Percentiles rank a stretch among this genome's conserved stretches.
These are phyloP conservation scores for Ambrosia hybrid DNA, from an alignment of 140 eudicot genomes.

Conservation along the genomic window DNA sequence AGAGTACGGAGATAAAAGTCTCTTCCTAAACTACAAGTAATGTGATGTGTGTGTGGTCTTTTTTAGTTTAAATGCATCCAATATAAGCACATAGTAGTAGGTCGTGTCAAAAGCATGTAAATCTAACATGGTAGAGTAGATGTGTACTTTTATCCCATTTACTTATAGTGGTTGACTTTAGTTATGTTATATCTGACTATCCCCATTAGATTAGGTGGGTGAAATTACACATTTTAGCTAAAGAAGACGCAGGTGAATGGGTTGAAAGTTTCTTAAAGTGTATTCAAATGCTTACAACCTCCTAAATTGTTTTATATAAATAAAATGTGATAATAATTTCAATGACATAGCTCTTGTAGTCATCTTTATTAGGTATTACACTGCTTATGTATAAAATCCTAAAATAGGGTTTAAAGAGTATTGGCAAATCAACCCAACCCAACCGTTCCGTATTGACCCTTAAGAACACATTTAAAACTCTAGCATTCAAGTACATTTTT, in stretches of 20 bases:
- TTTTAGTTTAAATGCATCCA: neutral
- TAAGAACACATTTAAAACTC: neutral
- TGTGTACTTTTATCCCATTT: slow-evolving; percentile 9
- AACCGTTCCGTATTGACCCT: neutral
- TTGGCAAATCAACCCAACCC: slow-evolving; percentile 1
- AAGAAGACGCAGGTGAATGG: neutral
- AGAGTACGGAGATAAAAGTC: neutral
- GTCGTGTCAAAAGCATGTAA: neutral
- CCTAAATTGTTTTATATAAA: neutral
- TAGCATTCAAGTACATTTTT: neutral
- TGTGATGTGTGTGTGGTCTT: neutral
- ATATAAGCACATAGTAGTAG: slow-evolving; percentile 15
- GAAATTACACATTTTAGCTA: neutral
- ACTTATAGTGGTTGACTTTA: neutral
- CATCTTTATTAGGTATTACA: neutral
- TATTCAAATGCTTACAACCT: slow-evolving; percentile 7
- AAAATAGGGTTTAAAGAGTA: slow-evolving; percentile 2
- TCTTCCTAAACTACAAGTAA: slow-evolving; percentile 4
- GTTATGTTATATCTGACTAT: neutral
- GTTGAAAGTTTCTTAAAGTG: slow-evolving; percentile 10
- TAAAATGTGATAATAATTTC: neutral
- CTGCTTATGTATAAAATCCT: neutral
- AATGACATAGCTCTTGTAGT: neutral
- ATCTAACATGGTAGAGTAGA: slow-evolving; percentile 3
- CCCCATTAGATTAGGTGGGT: neutral